phyloP scores from a whole-genome alignment of 176 grass and related monocot genomes.

The Ensete ventricosum region DNA sequence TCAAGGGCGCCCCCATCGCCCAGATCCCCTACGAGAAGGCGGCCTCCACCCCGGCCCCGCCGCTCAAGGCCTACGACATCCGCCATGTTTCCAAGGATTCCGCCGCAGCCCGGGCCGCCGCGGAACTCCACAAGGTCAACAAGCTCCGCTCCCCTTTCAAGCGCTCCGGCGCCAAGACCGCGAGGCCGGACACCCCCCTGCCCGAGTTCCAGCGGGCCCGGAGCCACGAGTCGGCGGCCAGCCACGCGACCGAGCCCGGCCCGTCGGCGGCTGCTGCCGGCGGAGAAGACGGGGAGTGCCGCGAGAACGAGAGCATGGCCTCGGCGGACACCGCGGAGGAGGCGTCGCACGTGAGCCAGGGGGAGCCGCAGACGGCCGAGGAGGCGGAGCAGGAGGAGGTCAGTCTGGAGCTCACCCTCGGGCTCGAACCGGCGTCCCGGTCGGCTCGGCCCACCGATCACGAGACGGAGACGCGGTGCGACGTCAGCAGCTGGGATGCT shows the following conservation, averaged over 20 bases:
- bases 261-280: neutral
- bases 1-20: constrained; percentile 37
- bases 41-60: constrained; percentile 17
- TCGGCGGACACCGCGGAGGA: constrained; percentile 34
- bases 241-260: constrained; percentile 17
- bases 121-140: constrained; percentile 25
- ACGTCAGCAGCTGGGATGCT: neutral
- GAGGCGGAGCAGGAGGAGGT: neutral
- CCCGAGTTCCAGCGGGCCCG: neutral
- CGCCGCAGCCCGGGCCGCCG: neutral
- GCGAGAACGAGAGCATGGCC: neutral
- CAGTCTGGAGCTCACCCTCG: constrained; percentile 37
- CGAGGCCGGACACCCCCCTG: neutral
- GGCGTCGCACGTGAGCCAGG: constrained; percentile 55
- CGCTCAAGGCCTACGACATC: constrained; percentile 30
- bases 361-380: constrained; percentile 14
- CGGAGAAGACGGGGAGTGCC: constrained; percentile 2
- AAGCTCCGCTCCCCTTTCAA: constrained; percentile 32
- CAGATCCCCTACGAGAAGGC: constrained; percentile 25
- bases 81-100: constrained; percentile 35
- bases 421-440: constrained; percentile 1
- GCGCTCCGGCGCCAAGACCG: constrained; percentile 20
- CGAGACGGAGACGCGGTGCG: too few relatives aligned
- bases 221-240: constrained; percentile 35
- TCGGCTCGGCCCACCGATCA: neutral